These are phyloP conservation scores for Tubosaeta sp. DNA, from an alignment of 768 basidiomycete species.

Conservation along the genomic window DNA sequence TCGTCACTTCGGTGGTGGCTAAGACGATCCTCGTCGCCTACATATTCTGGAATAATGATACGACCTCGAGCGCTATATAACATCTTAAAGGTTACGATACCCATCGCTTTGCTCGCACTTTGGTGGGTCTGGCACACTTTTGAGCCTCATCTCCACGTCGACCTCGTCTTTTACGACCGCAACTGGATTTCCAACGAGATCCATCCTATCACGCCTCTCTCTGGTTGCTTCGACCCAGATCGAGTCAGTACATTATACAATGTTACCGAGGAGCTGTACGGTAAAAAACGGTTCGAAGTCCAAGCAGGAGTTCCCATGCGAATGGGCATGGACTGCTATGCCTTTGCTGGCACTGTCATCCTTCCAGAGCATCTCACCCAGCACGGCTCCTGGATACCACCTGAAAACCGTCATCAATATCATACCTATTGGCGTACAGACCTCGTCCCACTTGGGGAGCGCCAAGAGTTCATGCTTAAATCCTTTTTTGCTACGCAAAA, in stretches of 20 bases:
- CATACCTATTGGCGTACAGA: constrained; percentile 96
- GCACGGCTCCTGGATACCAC: constrained; percentile 20
- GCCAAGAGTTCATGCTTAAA: constrained; percentile 87
- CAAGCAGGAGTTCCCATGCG: constrained; percentile 78
- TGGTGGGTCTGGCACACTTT: constrained; percentile 49
- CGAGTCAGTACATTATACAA: constrained; percentile 66
- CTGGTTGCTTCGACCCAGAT: constrained; percentile 68
- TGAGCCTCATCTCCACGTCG: constrained; percentile 71
- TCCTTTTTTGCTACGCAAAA: constrained; percentile 94
- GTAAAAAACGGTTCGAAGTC: constrained; percentile 63
- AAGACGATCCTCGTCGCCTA: not conserved
- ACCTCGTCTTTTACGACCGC: constrained; percentile 73
- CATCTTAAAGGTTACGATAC: constrained; percentile 44
- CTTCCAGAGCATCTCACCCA: constrained; percentile 7
- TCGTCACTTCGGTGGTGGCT: constrained; percentile 9
- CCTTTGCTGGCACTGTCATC: constrained; percentile 80
- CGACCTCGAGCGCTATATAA: constrained; percentile 34
- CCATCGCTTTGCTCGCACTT: constrained; percentile 21
- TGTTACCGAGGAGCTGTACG: constrained; percentile 56
- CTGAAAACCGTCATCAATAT: constrained; percentile 56
- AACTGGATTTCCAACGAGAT: constrained; percentile 74
- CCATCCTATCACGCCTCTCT: constrained; percentile 55
- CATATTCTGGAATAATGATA: not conserved
- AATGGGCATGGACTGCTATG: constrained; percentile 86
- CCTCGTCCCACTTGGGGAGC: constrained; percentile 67